Evolutionary conservation across 257 asterid genomes (phyloP).

Genomic region (Plantago elongata): DNA sequence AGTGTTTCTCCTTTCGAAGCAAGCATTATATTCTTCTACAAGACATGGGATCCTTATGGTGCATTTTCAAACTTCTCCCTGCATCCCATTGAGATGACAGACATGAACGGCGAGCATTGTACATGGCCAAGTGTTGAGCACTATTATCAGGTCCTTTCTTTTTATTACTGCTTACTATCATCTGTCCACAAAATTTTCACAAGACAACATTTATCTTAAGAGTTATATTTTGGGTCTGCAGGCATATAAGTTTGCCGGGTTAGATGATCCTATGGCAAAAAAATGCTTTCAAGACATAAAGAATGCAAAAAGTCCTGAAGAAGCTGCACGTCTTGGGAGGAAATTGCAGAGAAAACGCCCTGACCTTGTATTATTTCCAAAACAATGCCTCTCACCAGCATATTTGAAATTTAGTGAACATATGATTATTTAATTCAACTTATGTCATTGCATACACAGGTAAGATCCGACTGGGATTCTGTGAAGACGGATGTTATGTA

Average conservation of each 20-base stretch:
- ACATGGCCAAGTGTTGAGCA: constrained; percentile 95
- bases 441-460: constrained; percentile 39
- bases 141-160: constrained; percentile 73
- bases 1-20: constrained; percentile 83
- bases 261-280: constrained; percentile 54
- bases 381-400: neutral
- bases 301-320: constrained; percentile 85
- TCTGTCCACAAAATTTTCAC: neutral
- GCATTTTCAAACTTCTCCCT: constrained; percentile 92
- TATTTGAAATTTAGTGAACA: neutral
- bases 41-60: constrained; percentile 97
- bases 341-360: constrained; percentile 70
- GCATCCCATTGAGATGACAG: constrained; percentile 70
- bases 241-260: constrained; percentile 82
- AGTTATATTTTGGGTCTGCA: constrained; percentile 18
- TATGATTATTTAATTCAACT: neutral
- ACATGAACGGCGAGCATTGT: constrained; percentile 53
- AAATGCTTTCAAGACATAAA: constrained; percentile 56
- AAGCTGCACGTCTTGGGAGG: constrained; percentile 95
- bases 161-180: constrained; percentile 10
- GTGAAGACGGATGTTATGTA: constrained; percentile 71
- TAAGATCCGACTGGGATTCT: constrained; percentile 79
- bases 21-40: constrained; percentile 79
- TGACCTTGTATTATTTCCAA: constrained; percentile 49
- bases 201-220: neutral